Evolutionary conservation across 495 filamentous ascomycete species (phyloP).

Genomic region (Penicillium turbatum): DNA sequence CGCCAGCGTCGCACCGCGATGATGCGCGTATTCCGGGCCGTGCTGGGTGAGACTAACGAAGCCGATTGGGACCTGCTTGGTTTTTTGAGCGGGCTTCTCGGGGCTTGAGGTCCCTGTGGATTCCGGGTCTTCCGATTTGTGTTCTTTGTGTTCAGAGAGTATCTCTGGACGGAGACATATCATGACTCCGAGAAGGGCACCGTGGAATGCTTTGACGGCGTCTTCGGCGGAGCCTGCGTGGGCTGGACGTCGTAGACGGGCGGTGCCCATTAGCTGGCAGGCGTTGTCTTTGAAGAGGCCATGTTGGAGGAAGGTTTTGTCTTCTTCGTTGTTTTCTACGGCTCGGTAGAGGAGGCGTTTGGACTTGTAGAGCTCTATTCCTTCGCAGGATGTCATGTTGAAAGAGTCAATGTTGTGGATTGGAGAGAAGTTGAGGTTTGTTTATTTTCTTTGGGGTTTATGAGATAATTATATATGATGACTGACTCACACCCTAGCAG

Average conservation of each 20-base stretch:
- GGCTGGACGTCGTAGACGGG: not conserved
- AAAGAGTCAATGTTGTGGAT: not conserved
- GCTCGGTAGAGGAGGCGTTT: conserved; percentile 9
- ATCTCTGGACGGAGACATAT: not conserved
- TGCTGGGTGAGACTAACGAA: not conserved
- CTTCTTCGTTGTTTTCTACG: conserved; percentile 7
- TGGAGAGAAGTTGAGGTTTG: no score
- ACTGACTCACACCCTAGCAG: no score
- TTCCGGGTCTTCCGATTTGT: not conserved
- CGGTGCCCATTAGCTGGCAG: not conserved
- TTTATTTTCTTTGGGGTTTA: not conserved
- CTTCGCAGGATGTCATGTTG: not conserved
- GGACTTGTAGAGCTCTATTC: not conserved
- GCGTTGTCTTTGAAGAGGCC: not conserved
- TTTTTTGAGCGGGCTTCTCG: not conserved
- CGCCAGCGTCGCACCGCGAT: conserved; percentile 40
- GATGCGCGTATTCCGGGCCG: conserved; percentile 19
- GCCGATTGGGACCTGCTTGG: not conserved
- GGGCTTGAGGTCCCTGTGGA: no score
- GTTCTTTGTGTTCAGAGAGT: not conserved
- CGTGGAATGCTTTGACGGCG: not conserved
- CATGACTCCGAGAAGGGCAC: not conserved
- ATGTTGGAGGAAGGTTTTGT: conserved; percentile 3
- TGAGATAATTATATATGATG: not conserved
- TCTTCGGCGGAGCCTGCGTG: not conserved